Conservation (phyloP, 2,329 filamentous ascomycete genomes). For the Phaeophleospora eucalypticola region DNA sequence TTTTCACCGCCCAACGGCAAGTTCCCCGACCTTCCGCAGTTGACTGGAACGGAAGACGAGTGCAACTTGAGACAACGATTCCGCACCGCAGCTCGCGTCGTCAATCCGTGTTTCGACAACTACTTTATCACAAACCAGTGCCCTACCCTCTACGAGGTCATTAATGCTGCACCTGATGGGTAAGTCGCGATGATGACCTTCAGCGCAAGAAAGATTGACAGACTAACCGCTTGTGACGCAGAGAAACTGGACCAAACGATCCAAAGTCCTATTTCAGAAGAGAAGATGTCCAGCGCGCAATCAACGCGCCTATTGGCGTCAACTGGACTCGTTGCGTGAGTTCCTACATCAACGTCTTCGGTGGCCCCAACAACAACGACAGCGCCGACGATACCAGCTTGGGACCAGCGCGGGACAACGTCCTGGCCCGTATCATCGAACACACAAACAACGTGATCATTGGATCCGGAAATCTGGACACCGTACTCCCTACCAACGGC, state of each 20-base stretch:
- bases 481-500: slow-evolving; percentile 27
- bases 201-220: no score
- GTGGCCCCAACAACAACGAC: slow-evolving; percentile 1
- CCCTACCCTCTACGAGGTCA: slow-evolving; percentile 12
- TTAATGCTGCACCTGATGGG: not conserved
- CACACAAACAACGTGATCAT: slow-evolving; percentile 33
- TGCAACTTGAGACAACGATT: slow-evolving; percentile 13
- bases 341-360: slow-evolving; percentile 8
- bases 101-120: slow-evolving; percentile 35
- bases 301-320: slow-evolving; percentile 30
- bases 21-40: slow-evolving; percentile 14
- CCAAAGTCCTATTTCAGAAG: slow-evolving; percentile 30
- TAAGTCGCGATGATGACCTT: no score
- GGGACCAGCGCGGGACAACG: slow-evolving; percentile 14
- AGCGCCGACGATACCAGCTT: slow-evolving; percentile 13
- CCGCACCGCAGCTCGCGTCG: slow-evolving; percentile 3
- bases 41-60: slow-evolving; percentile 17
- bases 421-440: slow-evolving; percentile 28
- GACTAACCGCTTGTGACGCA: not conserved
- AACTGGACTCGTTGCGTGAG: slow-evolving; percentile 30
- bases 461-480: slow-evolving; percentile 27
- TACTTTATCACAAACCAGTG: slow-evolving; percentile 31
- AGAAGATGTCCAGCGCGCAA: slow-evolving; percentile 31
- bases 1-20: slow-evolving; percentile 32
- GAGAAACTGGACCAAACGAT: not conserved